Evolutionary conservation across 306 rosid genomes (phyloP).

Genomic region (Coriaria nepalensis): DNA sequence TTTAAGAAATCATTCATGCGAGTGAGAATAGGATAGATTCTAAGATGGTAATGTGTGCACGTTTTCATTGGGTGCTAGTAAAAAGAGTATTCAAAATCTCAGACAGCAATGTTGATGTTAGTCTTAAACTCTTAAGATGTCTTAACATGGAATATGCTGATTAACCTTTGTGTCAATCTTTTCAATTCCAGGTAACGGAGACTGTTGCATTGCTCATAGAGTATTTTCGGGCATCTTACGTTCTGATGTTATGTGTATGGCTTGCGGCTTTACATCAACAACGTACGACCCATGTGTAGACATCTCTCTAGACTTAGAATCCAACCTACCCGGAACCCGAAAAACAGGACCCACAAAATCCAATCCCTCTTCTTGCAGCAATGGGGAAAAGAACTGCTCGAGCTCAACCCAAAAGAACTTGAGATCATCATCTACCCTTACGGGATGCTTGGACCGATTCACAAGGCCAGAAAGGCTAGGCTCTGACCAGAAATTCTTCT

Average conservation of each 20-base stretch:
- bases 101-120: too few relatives aligned
- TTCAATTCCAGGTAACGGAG: constrained; percentile 67
- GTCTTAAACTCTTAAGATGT: background rate
- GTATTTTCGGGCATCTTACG: constrained; percentile 88
- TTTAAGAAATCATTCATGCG: too few relatives aligned
- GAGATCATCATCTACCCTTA: constrained; percentile 37
- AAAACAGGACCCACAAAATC: constrained; percentile 39
- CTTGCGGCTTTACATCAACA: constrained; percentile 89
- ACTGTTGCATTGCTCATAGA: constrained; percentile 87
- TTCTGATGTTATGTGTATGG: constrained; percentile 91
- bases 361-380: constrained; percentile 32
- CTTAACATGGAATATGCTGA: background rate
- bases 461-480: constrained; percentile 89
- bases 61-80: too few relatives aligned
- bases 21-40: too few relatives aligned
- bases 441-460: constrained; percentile 82
- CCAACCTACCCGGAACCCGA: constrained; percentile 47
- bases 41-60: too few relatives aligned
- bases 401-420: constrained; percentile 35
- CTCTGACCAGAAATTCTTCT: constrained; percentile 83
- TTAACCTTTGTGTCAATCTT: constrained; percentile 11
- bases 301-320: constrained; percentile 81
- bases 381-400: constrained; percentile 45
- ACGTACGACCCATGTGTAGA: constrained; percentile 93
- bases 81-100: too few relatives aligned